Percentiles rank a stretch among this genome's conserved stretches.
phyloP scores from a whole-genome alignment of 129 eudicot species.

The Dittrichia graveolens region DNA sequence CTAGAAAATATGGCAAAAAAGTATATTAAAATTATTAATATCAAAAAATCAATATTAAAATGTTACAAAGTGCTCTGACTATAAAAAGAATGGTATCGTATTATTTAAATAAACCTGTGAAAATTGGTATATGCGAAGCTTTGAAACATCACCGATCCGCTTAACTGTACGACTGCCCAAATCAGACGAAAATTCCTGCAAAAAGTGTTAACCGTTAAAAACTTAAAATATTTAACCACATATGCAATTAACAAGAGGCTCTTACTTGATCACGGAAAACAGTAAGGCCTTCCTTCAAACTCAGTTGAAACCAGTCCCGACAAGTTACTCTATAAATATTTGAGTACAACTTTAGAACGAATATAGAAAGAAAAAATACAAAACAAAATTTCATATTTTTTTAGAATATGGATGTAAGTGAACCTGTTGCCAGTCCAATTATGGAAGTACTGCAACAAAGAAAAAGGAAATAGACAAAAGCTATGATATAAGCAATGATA shows the following conservation, averaged over 20 bases:
- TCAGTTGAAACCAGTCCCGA: constrained; percentile 98
- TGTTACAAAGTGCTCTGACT: not conserved
- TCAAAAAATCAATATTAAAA: not conserved
- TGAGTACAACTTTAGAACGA: constrained; percentile 13
- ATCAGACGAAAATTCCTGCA: constrained; percentile 95
- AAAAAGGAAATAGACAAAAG: constrained; percentile 15
- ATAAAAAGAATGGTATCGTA: not conserved
- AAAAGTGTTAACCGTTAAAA: constrained; percentile 12
- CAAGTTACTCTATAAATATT: constrained; percentile 75
- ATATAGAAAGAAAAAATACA: not conserved
- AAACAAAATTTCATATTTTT: not conserved
- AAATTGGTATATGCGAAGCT: constrained; percentile 77
- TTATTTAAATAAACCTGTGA: constrained; percentile 57
- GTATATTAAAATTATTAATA: not conserved
- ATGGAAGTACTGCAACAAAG: constrained; percentile 78
- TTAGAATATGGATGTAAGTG: constrained; percentile 11
- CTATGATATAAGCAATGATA: not conserved
- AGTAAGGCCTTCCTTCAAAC: constrained; percentile 98
- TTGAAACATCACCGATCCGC: constrained; percentile 89
- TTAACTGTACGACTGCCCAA: constrained; percentile 96
- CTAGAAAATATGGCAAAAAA: constrained; percentile 45
- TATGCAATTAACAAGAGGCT: not conserved
- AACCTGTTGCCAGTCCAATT: constrained; percentile 99
- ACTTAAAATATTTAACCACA: not conserved
- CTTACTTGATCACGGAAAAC: constrained; percentile 95